Conservation (phyloP, 768 basidiomycete species). For the Neoboletus subvelutipes region DNA sequence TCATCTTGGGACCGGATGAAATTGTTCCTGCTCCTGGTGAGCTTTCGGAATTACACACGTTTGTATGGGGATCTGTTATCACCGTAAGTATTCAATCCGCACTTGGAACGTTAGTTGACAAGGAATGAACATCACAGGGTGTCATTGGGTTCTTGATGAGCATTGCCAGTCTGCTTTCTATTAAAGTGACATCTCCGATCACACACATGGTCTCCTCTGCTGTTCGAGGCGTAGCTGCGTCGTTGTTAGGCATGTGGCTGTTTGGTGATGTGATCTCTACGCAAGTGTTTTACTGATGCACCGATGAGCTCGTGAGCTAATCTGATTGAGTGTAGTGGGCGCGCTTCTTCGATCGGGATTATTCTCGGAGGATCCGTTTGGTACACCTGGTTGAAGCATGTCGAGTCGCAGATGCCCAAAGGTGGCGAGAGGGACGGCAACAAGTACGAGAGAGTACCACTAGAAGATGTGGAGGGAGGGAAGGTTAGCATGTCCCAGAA, state of each 20-base stretch:
- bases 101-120: conserved; percentile 1
- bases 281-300: conserved; percentile 43
- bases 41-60: conserved; percentile 55
- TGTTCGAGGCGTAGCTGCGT: conserved; percentile 91
- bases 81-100: conserved; percentile 50
- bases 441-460: conserved; percentile 60
- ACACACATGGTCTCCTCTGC: conserved; percentile 98
- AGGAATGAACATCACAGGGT: conserved; percentile 48
- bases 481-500: conserved; percentile 25
- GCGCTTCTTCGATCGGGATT: conserved; percentile 73
- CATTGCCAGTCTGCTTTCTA: conserved; percentile 87
- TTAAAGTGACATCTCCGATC: conserved; percentile 96
- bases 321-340: conserved; percentile 52
- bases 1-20: conserved; percentile 53
- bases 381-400: conserved; percentile 88
- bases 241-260: conserved; percentile 75
- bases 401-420: conserved; percentile 52
- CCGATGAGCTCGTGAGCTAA: background rate
- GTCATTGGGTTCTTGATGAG: conserved; percentile 91
- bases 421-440: conserved; percentile 26
- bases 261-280: conserved; percentile 79
- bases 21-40: conserved; percentile 37
- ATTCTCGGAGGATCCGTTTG: conserved; percentile 81
- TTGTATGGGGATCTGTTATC: conserved; percentile 75
- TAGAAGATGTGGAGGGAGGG: conserved; percentile 64